Percentiles rank a stretch among this genome's conserved stretches.
Conservation (phyloP, 495 filamentous ascomycete species). For the Aspergillus homomorphus region DNA sequence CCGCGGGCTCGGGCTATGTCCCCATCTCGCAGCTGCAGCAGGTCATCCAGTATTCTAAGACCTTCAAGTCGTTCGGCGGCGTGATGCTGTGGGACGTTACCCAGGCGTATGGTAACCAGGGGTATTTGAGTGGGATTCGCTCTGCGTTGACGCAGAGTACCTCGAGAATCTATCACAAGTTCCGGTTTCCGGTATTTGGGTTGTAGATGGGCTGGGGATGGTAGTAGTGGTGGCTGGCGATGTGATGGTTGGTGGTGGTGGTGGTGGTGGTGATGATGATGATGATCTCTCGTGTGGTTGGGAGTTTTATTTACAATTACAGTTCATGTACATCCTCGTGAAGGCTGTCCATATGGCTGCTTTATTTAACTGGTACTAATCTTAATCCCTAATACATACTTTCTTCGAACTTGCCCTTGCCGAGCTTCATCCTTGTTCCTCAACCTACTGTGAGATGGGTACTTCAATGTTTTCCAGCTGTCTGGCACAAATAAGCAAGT, state of each 20-base stretch:
- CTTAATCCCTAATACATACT: background rate
- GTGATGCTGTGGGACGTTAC: constrained; percentile 72
- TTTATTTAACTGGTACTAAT: background rate
- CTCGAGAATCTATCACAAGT: background rate
- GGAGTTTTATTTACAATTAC: background rate
- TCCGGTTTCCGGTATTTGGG: background rate
- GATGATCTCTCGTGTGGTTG: background rate
- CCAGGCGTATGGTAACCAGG: constrained; percentile 57
- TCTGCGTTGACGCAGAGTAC: constrained; percentile 22
- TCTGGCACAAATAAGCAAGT: too few relatives aligned
- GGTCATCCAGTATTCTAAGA: constrained; percentile 50
- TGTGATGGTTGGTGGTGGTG: background rate
- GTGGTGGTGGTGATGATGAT: background rate
- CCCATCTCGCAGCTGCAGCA: constrained; percentile 39
- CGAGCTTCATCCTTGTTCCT: too few relatives aligned
- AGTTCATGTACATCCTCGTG: background rate
- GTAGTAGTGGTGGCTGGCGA: background rate
- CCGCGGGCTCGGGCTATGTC: constrained; percentile 59
- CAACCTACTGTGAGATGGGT: too few relatives aligned
- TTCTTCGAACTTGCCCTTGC: too few relatives aligned
- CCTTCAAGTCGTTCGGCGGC: constrained; percentile 61
- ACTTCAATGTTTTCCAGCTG: too few relatives aligned
- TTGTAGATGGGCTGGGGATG: background rate
- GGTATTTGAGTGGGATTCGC: constrained; percentile 50
- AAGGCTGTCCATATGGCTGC: background rate